Base-by-base conservation (phyloP, 2,329 filamentous ascomycete genomes). In the Metarhizium anisopliae region DNA sequence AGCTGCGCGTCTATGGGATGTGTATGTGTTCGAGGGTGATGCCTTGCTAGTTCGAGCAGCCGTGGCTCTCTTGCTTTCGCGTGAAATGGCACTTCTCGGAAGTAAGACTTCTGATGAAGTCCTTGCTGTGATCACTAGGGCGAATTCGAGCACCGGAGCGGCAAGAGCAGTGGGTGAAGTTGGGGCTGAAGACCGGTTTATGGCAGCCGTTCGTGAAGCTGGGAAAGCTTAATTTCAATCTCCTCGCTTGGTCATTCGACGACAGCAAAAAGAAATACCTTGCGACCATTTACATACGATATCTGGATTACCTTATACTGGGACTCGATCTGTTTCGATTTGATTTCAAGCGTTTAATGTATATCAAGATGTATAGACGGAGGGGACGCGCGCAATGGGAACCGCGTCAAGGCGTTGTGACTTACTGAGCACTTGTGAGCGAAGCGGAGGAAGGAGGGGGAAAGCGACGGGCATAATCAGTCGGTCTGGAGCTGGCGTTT, bases 11-110 rank as follows among this genome's bases (percentile, higher is more conserved):
- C 70, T 94, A 13, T 93, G 88, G 87, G 90, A 95, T 60, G 82
- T 93, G 0, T 90, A 89, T 61, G 83, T 89, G 3, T 90, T 95
- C 60, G 90, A 95, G 66, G 88, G 89, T 30, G 90, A 95, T 60
- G 76, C 81, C 1, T 76, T 89, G 1, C 73, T 92, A 0, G 80
- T 93, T 6, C 76, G 88, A 0, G 87, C 87, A 1, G 86, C 82
- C 0, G 84, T 91, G 0, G 89, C 86, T 0, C 74, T 89, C 18
- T 68, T 94, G 20, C 62, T 81, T 5, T 72, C 74, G 35, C 73
- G 72, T 18, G 80, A 83, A 63, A 79, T 79, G 70, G 65, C 72
- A 1, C 68, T 84, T 2, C 72, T 83, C 1, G 72, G 74, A 8
- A 71, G 76, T 11, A 74, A 72, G 60, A 76, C 69, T 2, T 62